phyloP scores from a whole-genome alignment of 2,329 filamentous ascomycete genomes.

The Curvularia sp. region DNA sequence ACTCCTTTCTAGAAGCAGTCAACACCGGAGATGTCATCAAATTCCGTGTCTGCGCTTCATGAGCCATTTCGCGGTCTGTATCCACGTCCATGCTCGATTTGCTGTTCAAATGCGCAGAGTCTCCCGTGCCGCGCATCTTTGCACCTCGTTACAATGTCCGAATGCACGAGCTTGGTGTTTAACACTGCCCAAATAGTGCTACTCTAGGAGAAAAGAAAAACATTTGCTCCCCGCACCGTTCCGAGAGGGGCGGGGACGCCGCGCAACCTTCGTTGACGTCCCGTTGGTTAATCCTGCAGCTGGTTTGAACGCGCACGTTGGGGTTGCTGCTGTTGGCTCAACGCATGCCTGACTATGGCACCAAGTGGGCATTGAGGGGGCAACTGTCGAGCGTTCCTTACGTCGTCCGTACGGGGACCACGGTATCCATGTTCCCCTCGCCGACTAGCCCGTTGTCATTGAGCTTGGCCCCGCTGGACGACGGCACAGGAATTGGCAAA shows the following conservation, averaged over 20 bases:
- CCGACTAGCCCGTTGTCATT: constrained; percentile 3
- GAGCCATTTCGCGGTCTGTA: constrained; percentile 9
- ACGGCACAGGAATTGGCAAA: neutral
- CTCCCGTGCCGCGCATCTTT: neutral
- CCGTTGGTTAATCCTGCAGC: constrained; percentile 1
- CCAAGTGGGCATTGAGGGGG: neutral
- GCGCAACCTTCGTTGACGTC: neutral
- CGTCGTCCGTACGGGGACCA: constrained; percentile 6
- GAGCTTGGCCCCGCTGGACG: neutral
- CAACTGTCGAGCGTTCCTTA: constrained; percentile 9
- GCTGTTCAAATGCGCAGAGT: constrained; percentile 3
- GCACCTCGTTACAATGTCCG: neutral
- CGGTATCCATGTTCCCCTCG: constrained; percentile 11
- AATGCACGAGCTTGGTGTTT: neutral
- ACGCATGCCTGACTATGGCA: neutral
- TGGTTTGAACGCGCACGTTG: neutral
- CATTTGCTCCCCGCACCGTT: constrained; percentile 8
- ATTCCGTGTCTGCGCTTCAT: constrained; percentile 12
- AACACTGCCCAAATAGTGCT: neutral
- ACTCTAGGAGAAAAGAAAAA: neutral
- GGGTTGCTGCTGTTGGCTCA: neutral
- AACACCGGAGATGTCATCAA: constrained; percentile 2
- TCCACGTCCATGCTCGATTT: neutral
- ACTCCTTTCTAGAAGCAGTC: constrained; percentile 1
- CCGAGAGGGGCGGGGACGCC: constrained; percentile 7